A percentile compares a stretch with the other conserved stretches of the same genome.
These are phyloP conservation scores for Pythium utonaiense DNA, from an alignment of 352 stramenopile species.

Conservation along the genomic window DNA sequence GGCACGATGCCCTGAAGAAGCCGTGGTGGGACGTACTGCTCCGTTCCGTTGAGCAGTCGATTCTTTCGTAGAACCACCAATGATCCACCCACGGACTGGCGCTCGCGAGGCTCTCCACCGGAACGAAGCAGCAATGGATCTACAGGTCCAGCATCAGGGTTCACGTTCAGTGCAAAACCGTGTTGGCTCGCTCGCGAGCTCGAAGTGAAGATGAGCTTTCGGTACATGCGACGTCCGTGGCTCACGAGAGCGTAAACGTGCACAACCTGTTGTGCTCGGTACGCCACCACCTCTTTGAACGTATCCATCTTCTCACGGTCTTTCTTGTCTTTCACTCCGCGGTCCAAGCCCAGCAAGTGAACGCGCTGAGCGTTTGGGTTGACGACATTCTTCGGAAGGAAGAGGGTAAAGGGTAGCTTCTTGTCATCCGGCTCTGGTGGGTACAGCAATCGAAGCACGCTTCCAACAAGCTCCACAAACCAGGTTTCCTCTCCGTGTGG, in stretches of 20 bases:
- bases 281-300: slow-evolving; percentile 98
- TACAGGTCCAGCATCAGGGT: slow-evolving; percentile 53
- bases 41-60: slow-evolving; percentile 53
- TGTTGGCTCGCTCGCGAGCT: slow-evolving; percentile 93
- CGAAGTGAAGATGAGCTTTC: slow-evolving; percentile 97
- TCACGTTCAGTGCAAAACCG: slow-evolving; percentile 79
- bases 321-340: slow-evolving; percentile 67
- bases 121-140: slow-evolving; percentile 56
- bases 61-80: slow-evolving; percentile 90
- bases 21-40: slow-evolving; percentile 89
- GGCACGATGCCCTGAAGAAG: slow-evolving; percentile 94
- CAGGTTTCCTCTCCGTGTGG: slow-evolving; percentile 58
- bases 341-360: slow-evolving; percentile 58
- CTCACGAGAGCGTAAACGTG: slow-evolving; percentile 97
- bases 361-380: slow-evolving; percentile 42
- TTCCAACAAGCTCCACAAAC: slow-evolving; percentile 70
- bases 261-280: slow-evolving; percentile 87
- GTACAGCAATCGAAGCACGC: slow-evolving; percentile 58
- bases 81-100: slow-evolving; percentile 63
- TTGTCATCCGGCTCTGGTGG: slow-evolving; percentile 74
- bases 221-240: slow-evolving; percentile 94
- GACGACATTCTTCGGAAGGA: slow-evolving; percentile 57
- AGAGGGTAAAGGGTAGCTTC: slow-evolving; percentile 76
- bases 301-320: slow-evolving; percentile 82
- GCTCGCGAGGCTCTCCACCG: slow-evolving; percentile 63